These are phyloP conservation scores for Blastocystis sp. DNA, from an alignment of 352 stramenopile species.

Conservation along the genomic window DNA sequence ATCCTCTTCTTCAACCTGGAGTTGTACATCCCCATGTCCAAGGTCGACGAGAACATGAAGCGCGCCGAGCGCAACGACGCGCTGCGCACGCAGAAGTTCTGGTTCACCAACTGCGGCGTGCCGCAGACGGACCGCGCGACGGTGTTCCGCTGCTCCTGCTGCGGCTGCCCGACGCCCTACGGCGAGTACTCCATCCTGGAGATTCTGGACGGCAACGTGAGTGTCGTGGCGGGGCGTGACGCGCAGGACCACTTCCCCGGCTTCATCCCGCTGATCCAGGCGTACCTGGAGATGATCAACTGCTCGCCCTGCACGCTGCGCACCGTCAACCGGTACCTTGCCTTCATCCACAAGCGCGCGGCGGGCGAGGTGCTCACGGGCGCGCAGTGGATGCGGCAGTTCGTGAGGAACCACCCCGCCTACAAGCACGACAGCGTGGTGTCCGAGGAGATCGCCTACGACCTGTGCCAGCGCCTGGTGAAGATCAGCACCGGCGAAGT, in stretches of 20 bases:
- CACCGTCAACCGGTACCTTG: slow-evolving; percentile 73
- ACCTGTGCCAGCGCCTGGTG: slow-evolving; percentile 69
- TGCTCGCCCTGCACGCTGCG: slow-evolving; percentile 81
- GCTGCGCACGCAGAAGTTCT: slow-evolving; percentile 90
- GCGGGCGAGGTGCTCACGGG: slow-evolving; percentile 83
- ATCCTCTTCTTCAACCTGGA: slow-evolving; percentile 99
- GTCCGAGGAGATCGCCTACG: slow-evolving; percentile 70
- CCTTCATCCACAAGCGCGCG: slow-evolving; percentile 82
- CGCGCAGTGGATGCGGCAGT: slow-evolving; percentile 85
- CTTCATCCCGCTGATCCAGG: slow-evolving; percentile 84
- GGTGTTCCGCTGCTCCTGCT: neutral
- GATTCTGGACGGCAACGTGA: slow-evolving; percentile 57
- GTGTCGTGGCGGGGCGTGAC: neutral
- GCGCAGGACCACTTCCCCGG: slow-evolving; percentile 77
- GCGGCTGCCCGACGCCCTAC: neutral
- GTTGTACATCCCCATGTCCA: slow-evolving; percentile 96
- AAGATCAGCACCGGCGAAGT: slow-evolving; percentile 61
- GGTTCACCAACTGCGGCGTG: slow-evolving; percentile 81
- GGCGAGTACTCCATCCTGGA: slow-evolving; percentile 50
- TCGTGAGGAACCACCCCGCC: slow-evolving; percentile 82
- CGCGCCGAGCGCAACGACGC: slow-evolving; percentile 90
- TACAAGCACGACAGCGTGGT: slow-evolving; percentile 84
- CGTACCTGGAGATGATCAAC: slow-evolving; percentile 87
- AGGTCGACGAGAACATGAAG: slow-evolving; percentile 97
- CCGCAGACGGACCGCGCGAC: neutral